A percentile compares a stretch with the other conserved stretches of the same genome.
Conservation (phyloP, 257 asterid species). For the Solanum piurae region DNA sequence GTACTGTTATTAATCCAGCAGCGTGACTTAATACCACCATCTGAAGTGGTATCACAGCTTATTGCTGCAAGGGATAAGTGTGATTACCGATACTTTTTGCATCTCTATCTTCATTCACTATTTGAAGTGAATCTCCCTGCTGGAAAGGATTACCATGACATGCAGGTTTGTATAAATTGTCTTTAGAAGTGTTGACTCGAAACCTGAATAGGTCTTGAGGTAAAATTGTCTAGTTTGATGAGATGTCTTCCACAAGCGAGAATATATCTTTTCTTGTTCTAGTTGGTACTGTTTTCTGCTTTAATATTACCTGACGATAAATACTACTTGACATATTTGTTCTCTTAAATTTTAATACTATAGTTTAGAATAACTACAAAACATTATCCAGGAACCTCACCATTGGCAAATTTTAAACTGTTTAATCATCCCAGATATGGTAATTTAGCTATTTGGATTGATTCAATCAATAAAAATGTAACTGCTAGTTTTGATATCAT, state of each 20-base stretch:
- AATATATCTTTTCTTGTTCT: background rate
- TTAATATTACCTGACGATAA: background rate
- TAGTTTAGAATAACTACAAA: background rate
- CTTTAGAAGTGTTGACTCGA: background rate
- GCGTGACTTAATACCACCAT: constrained; percentile 54
- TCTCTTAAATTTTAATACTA: background rate
- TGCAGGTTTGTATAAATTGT: constrained; percentile 59
- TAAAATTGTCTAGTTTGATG: background rate
- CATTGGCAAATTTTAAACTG: background rate
- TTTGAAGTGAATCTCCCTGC: constrained; percentile 69
- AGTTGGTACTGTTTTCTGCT: background rate
- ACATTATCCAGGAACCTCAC: background rate
- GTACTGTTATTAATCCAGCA: constrained; percentile 67
- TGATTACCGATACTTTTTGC: constrained; percentile 54
- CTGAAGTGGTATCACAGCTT: constrained; percentile 86
- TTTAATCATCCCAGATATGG: background rate
- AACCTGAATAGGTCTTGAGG: background rate
- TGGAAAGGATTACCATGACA: constrained; percentile 91
- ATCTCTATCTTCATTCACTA: constrained; percentile 65
- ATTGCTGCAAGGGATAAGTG: constrained; percentile 52
- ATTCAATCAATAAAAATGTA: background rate
- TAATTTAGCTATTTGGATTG: background rate
- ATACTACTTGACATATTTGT: background rate
- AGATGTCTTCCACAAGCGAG: background rate
- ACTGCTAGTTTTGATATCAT: background rate